Conservation (phyloP, 2,329 filamentous ascomycete genomes). For the Aspergillus sclerotialis region DNA sequence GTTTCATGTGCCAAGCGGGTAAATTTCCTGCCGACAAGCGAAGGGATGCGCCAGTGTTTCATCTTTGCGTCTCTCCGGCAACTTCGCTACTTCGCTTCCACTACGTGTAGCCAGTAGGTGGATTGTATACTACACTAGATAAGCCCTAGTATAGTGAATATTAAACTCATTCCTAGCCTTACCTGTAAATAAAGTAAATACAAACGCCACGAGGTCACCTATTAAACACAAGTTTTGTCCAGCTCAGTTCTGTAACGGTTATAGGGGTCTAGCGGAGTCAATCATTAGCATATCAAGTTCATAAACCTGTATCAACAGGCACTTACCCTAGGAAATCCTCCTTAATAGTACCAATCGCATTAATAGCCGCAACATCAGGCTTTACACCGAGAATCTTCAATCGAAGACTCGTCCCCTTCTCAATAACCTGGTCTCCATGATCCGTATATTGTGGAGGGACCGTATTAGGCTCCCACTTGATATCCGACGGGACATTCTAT, state of each 20-base stretch:
- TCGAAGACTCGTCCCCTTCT: constrained; percentile 86
- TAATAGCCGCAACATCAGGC: constrained; percentile 91
- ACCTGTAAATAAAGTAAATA: too few relatives aligned
- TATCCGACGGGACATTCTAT: constrained; percentile 68
- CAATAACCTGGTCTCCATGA: constrained; percentile 87
- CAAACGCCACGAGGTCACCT: too few relatives aligned
- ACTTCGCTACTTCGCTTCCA: constrained; percentile 11
- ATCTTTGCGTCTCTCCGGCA: constrained; percentile 16
- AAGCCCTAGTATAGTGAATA: too few relatives aligned
- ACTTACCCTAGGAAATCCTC: constrained; percentile 52
- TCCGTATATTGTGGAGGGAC: constrained; percentile 97
- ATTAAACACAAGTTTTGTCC: too few relatives aligned
- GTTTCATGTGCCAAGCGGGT: background rate
- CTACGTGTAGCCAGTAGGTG: too few relatives aligned
- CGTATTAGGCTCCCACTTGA: constrained; percentile 91
- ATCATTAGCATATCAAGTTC: constrained; percentile 8
- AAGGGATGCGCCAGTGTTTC: constrained; percentile 9
- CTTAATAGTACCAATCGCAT: constrained; percentile 95
- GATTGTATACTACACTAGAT: too few relatives aligned
- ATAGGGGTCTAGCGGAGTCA: too few relatives aligned
- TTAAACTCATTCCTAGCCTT: too few relatives aligned
- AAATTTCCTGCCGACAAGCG: background rate
- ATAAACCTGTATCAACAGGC: too few relatives aligned
- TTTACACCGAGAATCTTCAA: constrained; percentile 91
- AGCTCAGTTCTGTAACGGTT: too few relatives aligned